Base-by-base conservation (phyloP, 441 rosid species). In the Erysimum cheiri region DNA sequence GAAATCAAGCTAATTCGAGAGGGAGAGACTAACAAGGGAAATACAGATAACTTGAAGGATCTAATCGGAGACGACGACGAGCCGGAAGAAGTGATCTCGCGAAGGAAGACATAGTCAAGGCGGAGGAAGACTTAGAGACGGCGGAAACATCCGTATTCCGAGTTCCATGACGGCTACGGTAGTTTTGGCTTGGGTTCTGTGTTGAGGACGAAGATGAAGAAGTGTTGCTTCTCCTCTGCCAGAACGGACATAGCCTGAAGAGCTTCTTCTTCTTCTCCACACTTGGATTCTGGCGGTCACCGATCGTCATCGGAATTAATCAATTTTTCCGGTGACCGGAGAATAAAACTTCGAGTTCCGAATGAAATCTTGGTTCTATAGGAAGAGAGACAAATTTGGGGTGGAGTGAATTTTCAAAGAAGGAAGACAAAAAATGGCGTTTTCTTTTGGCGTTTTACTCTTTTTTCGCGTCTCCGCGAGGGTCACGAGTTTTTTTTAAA, bases 31-130 rank as follows among this genome's bases (percentile, higher is more conserved):
- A 14, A 94, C 98, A 88, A 52, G 97, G 92, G 77, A 91, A 91
- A 72, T 90, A 94, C 39, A 94, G 91, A 6, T 78, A 83, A 29
- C 80, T 83, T 28, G 93, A 28, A 64, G 98, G 98, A 72, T 93
- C 97, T 37, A 93, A 86, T 14, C 96, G 95, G 74, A 93, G 97
- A 43, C 96, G 81, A 6, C 93, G 96, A 4, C 95, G 88, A 40
- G 92, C 67, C 29, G 98, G 98, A 2, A 93, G 84, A 39, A 93
- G 86, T 73, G 97, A 91, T 83, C 88, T 86, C 26, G 95, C 97
- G 29, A 94, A 84, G 43, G 90, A 87, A 14, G 96, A 88, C 60
- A 88, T 82, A 46, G 94, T 81, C 53, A 49, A 75, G 7, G 81
- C 5, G 15, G 75, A 63, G 46, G 91, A 68, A 17, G 80, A 75